Base-by-base conservation (phyloP, 164 flowering plant genomes). In the Berberis thunbergii region DNA sequence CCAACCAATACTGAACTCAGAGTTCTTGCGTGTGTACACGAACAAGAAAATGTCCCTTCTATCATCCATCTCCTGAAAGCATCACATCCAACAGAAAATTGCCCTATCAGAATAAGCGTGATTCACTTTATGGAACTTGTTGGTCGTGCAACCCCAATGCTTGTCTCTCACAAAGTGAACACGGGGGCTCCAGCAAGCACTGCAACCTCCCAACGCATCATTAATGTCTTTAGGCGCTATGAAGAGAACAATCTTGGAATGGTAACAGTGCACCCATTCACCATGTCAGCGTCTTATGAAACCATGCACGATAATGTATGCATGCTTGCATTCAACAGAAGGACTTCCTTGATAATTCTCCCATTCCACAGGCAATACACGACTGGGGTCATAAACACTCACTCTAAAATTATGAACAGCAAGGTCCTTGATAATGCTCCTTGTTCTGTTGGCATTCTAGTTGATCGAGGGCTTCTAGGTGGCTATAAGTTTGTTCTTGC, bases 391-490 rank as follows among this genome's bases (percentile, higher is more conserved):
- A 43, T 11, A 2, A 13, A 12, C 3, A 45, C 49, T 1, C 39
- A 52, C 2, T 59, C 77, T 4, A 65, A 78, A 43, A 39, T 38
- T 1, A 67, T 78, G 7, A 84, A 87, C 69, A 39, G 10, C 0
- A 71, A 75, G 1, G 69, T 85, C 8, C 62, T 87, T 0, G 38
- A 61, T 1, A 74, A 74, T 2, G 76, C 86, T 0, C 90, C 88
- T 3, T 85, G 88, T 49, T 82, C 94, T 0, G 86, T 87, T 0
- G 94, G 82, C 0, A 65, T 87, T 4, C 59, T 84, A 0, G 54
- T 85, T 0, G 84, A 84, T 46, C 79, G 81, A 0, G 74, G 75
- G 3, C 63, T n/a, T 6, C 44, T 62, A 2, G 57, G 57, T 0
- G 50, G 42, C 2, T 40, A 4, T 11, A 41, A 10, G 9, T 10